Base-by-base conservation (phyloP, 1,284 basidiomycete species). In the Austroboletus novae-zelandiae region DNA sequence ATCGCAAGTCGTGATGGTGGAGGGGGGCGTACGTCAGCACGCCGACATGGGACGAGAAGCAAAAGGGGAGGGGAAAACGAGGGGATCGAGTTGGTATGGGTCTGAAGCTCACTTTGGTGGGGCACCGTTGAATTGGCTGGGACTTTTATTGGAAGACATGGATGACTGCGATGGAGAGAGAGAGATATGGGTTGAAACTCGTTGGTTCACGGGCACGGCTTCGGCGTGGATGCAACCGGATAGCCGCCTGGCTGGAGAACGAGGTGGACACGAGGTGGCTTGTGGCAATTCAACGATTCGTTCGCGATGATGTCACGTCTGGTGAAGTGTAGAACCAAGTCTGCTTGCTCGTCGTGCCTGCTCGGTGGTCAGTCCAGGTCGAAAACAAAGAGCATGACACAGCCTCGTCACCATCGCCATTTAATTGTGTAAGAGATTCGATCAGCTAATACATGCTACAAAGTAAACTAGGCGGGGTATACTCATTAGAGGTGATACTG, bases 61-160 rank as follows among this genome's bases (percentile, higher is more conserved):
- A 23, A n/a, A 31, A 14, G 37, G 25, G 10, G 11, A 30, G 6
- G n/a, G 32, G 32, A 5, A 13, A n/a, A 34, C 32, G 6, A n/a
- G 11, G 27, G 27, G 6, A 29, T 29, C 6, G 8, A 11, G 6
- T 35, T 35, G 34, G n/a, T 3, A 5, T 35, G 34, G 35, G 41
- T 13, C 30, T 31, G 30, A 13, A n/a, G 37, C 64, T 69, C 52
- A 66, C 64, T 66, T 66, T 44, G 64, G 64, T 14, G 64, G 67
- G 29, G 64, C 64, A 29, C 64, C 64, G 4, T 67, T 67, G 50
- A 55, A 66, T 7, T 62, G 50, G 45, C 45, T 65, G 18, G 66
- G 64, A 35, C 62, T 65, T 52, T 69, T 69, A 53, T 45, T 66
- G 15, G 65, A 67, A 18, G 64, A 69, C 64, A 68, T 65, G 52